A percentile compares a stretch with the other conserved stretches of the same genome.
phyloP scores from a whole-genome alignment of 192 early-diverging fungal genomes.

The Coemansia guatemalensis region DNA sequence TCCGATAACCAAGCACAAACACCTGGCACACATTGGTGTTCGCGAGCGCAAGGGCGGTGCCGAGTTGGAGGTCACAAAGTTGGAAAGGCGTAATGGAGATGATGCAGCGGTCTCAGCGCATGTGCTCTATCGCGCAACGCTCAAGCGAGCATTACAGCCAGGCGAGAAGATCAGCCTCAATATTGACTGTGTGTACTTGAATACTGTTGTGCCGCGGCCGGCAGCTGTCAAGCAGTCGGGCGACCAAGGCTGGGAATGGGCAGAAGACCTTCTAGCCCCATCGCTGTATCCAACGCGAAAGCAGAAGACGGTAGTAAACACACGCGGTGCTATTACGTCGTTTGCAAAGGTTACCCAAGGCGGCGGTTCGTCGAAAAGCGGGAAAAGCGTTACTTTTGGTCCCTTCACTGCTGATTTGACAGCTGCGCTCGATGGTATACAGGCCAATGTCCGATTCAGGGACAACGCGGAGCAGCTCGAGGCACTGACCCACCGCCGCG shows the following conservation, averaged over 20 bases:
- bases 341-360: conserved; percentile 16
- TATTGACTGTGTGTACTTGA: conserved; percentile 54
- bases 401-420: conserved; percentile 56
- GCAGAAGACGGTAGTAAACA: conserved; percentile 72
- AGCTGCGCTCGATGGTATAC: not conserved
- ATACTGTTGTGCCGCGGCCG: conserved; percentile 57
- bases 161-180: conserved; percentile 62
- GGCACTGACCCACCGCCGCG: conserved; percentile 33
- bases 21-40: conserved; percentile 34
- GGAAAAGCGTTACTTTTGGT: conserved; percentile 71
- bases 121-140: conserved; percentile 17
- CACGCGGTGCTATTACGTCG: conserved; percentile 26
- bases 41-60: conserved; percentile 50
- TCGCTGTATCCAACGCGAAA: conserved; percentile 69
- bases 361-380: conserved; percentile 36
- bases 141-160: conserved; percentile 47
- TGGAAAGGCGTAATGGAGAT: not conserved
- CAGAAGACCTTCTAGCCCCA: conserved; percentile 60
- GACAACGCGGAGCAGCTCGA: conserved; percentile 68
- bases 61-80: conserved; percentile 3
- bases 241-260: conserved; percentile 66
- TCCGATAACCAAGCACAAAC: conserved; percentile 5
- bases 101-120: not conserved
- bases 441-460: conserved; percentile 67
- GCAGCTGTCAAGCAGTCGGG: conserved; percentile 59